These are phyloP conservation scores for Torulaspora microellipsoides DNA, from an alignment of 805 yeast genomes.

Conservation along the genomic window DNA sequence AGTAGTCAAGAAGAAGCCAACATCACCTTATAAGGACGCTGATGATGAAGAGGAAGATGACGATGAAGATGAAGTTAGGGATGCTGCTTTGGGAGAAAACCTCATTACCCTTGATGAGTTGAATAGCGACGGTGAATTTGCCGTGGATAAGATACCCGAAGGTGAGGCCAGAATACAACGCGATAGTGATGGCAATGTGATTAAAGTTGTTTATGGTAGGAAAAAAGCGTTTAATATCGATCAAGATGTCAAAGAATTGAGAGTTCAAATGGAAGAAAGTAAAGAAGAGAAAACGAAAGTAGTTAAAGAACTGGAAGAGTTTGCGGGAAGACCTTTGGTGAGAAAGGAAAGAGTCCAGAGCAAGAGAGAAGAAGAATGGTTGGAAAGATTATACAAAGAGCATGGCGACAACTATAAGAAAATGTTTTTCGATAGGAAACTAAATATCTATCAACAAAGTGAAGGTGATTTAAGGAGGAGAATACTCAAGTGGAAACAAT, in stretches of 20 bases:
- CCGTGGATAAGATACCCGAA: constrained; percentile 56
- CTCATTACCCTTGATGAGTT: constrained; percentile 22
- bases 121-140: constrained; percentile 35
- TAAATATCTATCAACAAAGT: constrained; percentile 77
- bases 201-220: constrained; percentile 66
- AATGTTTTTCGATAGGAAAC: constrained; percentile 88
- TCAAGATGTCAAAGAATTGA: constrained; percentile 31
- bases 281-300: constrained; percentile 46
- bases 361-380: constrained; percentile 74
- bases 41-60: constrained; percentile 26
- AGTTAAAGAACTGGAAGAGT: constrained; percentile 62
- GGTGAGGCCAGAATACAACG: constrained; percentile 76
- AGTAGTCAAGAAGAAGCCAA: constrained; percentile 36
- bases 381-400: constrained; percentile 56
- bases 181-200: constrained; percentile 63
- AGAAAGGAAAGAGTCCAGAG: constrained; percentile 54
- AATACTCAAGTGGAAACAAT: constrained; percentile 63
- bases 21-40: constrained; percentile 26
- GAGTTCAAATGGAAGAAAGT: constrained; percentile 18
- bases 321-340: constrained; percentile 42
- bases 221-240: constrained; percentile 40
- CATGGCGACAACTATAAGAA: constrained; percentile 84
- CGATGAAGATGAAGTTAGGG: constrained; percentile 11
- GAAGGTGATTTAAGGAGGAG: constrained; percentile 79
- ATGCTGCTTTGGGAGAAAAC: constrained; percentile 20